Base-by-base conservation (phyloP, 768 basidiomycete species). In the Megacollybia marginata region DNA sequence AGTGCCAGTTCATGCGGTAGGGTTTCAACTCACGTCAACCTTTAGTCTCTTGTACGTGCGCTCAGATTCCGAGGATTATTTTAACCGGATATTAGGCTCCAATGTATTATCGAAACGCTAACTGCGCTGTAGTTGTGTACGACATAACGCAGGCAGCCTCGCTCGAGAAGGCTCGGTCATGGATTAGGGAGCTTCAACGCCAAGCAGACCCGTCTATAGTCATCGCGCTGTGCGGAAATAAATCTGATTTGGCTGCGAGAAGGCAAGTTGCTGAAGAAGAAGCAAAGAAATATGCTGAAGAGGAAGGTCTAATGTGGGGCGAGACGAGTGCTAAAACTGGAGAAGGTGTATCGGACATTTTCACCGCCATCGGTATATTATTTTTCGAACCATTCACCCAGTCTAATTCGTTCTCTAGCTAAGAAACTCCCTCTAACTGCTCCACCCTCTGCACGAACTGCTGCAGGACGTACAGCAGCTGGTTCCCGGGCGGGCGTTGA, bases 161-260 rank as follows among this genome's bases (percentile, higher is more conserved):
- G 2, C 80, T 95, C 54, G 91, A 95, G 72, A 96, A 95, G 69
- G 95, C 95, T 28, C 86, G 88, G 57, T 84, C 85, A 55, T 98
- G 95, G 95, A 94, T 98, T 63, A 79, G 88, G 47, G 94, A 97
- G 66, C 82, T 98, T 2, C 93, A 96, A 62, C 91, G 94, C 48
- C 94, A 97, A 70, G 95, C 94, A 50, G 95, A 98, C 64, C 94
- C 95, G 7, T 89, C 86, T 42, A 97, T 96, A 73, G 82, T 95
- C 59, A 95, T 98, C 64, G 88, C 92, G 36, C 82, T 98, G 33
- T 95, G 92, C 52, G 95, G 95, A 44, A 98, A 98, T 77, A 98
- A 98, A 70, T 69, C 83, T 28, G 95, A 98, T 68, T 72, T 97
- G 20, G 74, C 82, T 36, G 86, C 85, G 9, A 84, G 88, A 54